Percentiles rank a stretch among this genome's conserved stretches.
phyloP scores from a whole-genome alignment of 768 basidiomycete genomes.

The Suillus decipiens region DNA sequence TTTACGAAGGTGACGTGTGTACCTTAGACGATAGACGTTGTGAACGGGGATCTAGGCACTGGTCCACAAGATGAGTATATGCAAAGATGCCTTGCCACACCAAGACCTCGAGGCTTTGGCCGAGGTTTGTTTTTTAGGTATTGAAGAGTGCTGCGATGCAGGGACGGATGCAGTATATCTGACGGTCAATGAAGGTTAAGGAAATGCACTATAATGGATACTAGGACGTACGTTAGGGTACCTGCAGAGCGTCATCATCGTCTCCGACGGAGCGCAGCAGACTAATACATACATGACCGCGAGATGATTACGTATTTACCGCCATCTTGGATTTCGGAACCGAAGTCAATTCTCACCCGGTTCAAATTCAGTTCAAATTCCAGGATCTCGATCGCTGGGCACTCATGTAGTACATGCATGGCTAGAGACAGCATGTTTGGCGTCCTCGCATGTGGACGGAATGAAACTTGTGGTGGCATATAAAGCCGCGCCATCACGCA shows the following conservation, averaged over 20 bases:
- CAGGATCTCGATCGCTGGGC: background rate
- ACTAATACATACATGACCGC: background rate
- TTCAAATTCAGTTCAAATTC: too few relatives aligned
- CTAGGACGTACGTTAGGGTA: slow-evolving; percentile 12
- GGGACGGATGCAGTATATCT: slow-evolving; percentile 29
- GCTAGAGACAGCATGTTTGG: slow-evolving; percentile 6
- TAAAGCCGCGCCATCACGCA: slow-evolving; percentile 1
- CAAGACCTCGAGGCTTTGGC: slow-evolving; percentile 32
- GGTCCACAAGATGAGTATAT: slow-evolving; percentile 32
- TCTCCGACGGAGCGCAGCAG: background rate
- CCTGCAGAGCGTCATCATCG: slow-evolving; percentile 5
- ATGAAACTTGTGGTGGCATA: slow-evolving; percentile 2
- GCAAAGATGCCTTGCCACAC: slow-evolving; percentile 32
- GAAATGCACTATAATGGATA: slow-evolving; percentile 13
- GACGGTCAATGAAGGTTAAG: slow-evolving; percentile 16
- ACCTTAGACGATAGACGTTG: slow-evolving; percentile 2
- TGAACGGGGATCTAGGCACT: slow-evolving; percentile 22
- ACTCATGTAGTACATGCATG: slow-evolving; percentile 6
- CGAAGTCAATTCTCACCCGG: slow-evolving; percentile 18
- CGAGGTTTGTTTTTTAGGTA: slow-evolving; percentile 32
- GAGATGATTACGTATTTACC: slow-evolving; percentile 19
- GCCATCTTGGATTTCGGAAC: slow-evolving; percentile 24
- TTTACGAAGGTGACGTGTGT: slow-evolving; percentile 2
- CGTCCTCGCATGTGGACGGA: background rate
- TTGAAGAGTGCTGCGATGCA: slow-evolving; percentile 30